These are phyloP conservation scores for Eucalyptus sideroxylon DNA, from an alignment of 345 rosid species.

Conservation along the genomic window DNA sequence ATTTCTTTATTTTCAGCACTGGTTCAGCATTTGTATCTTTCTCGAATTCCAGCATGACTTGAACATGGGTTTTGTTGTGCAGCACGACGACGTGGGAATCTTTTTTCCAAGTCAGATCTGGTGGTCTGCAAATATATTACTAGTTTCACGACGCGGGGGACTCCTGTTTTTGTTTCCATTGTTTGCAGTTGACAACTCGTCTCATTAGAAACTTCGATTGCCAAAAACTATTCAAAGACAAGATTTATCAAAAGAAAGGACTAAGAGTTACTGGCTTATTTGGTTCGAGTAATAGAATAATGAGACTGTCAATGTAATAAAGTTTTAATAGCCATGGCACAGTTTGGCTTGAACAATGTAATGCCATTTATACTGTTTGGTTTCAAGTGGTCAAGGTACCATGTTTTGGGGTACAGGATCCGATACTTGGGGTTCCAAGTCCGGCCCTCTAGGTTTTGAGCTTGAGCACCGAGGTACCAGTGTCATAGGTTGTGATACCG, in stretches of 20 bases:
- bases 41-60: neutral
- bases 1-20: neutral
- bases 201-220: neutral
- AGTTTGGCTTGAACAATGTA: neutral
- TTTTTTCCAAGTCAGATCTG: neutral
- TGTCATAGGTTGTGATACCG: neutral
- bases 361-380: neutral
- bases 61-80: neutral
- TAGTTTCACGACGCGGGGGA: neutral
- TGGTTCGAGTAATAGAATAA: neutral
- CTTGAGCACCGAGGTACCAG: neutral
- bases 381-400: neutral
- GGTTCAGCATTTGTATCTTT: neutral
- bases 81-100: neutral
- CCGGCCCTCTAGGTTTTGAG: neutral
- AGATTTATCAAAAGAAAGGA: neutral
- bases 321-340: accelerated
- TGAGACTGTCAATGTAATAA: neutral
- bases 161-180: neutral
- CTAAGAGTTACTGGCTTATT: neutral
- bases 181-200: neutral
- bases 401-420: neutral
- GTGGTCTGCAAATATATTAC: neutral
- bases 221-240: neutral
- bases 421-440: neutral